Conservation (phyloP, 2,329 filamentous ascomycete genomes). For the Amylocarpus encephaloides region DNA sequence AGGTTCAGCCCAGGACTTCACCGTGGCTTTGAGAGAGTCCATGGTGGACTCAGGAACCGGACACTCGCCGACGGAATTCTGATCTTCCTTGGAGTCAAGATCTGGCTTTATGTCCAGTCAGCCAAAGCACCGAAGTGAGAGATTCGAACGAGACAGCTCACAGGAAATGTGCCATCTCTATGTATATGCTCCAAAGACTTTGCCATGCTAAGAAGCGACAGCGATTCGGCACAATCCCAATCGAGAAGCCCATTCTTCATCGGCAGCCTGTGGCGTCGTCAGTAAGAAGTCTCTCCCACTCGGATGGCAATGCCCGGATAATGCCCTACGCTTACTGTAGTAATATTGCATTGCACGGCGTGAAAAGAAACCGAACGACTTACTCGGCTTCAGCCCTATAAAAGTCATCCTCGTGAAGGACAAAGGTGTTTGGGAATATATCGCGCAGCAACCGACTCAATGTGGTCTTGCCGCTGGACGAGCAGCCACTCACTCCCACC, state of each 20-base stretch:
- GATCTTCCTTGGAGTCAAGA: slow-evolving; percentile 53
- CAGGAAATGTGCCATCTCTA: slow-evolving; percentile 57
- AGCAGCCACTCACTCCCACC: slow-evolving; percentile 80
- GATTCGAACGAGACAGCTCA: slow-evolving; percentile 35
- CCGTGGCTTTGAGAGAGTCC: slow-evolving; percentile 39
- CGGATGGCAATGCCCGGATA: too few species aligned
- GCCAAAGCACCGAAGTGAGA: background rate
- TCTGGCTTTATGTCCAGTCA: slow-evolving; percentile 37
- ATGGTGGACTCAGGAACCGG: slow-evolving; percentile 46
- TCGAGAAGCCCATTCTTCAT: slow-evolving; percentile 61
- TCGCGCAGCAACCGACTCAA: slow-evolving; percentile 77
- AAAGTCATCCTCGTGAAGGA: slow-evolving; percentile 95
- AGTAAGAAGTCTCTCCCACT: background rate
- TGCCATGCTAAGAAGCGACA: slow-evolving; percentile 65
- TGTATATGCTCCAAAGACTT: slow-evolving; percentile 65
- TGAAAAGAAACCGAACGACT: slow-evolving; percentile 24
- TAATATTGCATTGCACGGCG: background rate
- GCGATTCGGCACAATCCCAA: slow-evolving; percentile 82
- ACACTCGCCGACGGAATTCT: slow-evolving; percentile 52
- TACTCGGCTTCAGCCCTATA: slow-evolving; percentile 74
- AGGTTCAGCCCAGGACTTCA: slow-evolving; percentile 41
- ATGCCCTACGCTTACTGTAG: too few species aligned
- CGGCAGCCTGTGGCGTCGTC: slow-evolving; percentile 41
- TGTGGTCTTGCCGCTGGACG: slow-evolving; percentile 92
- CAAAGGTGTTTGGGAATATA: slow-evolving; percentile 71